Percentiles rank a stretch among this genome's conserved stretches.
Evolutionary conservation across 2,329 filamentous ascomycete genomes (phyloP).

Genomic region (Sclerotinia spermophila): DNA sequence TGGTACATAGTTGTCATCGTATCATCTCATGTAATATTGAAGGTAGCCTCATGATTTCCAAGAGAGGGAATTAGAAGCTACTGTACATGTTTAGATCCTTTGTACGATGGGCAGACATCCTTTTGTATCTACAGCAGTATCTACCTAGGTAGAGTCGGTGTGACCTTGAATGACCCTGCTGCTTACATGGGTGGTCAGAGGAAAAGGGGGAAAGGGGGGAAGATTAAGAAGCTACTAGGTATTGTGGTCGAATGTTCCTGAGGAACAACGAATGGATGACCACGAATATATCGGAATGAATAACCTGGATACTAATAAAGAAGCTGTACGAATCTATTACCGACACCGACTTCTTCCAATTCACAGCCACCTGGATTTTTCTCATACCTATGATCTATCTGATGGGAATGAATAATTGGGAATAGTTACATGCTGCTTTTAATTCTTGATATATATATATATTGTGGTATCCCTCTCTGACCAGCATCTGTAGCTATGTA

Average conservation of each 20-base stretch:
- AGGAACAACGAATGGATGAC: not conserved
- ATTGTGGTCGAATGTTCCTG: not conserved
- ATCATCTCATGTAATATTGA: not conserved
- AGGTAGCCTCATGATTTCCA: not conserved
- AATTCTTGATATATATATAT: not conserved
- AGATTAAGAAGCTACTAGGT: not conserved
- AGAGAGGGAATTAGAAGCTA: not conserved
- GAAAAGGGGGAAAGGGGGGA: conserved; percentile 5
- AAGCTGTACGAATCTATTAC: not conserved
- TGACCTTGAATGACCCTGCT: not conserved
- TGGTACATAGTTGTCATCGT: not conserved
- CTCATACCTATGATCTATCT: not conserved
- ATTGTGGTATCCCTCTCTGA: not conserved
- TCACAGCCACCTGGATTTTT: conserved; percentile 16
- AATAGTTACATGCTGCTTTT: conserved; percentile 19
- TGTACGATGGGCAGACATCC: not conserved
- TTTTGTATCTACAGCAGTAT: not conserved
- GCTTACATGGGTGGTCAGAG: not conserved
- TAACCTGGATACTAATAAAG: not conserved
- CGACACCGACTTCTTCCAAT: conserved; percentile 10
- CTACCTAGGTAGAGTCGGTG: conserved; percentile 10
- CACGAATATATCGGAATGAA: not conserved
- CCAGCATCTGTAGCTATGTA: not conserved
- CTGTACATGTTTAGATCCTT: not conserved
- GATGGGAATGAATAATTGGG: not conserved